Base-by-base conservation (phyloP, 2,329 filamentous ascomycete genomes). In the Ceratocystiopsis brevicomis region DNA sequence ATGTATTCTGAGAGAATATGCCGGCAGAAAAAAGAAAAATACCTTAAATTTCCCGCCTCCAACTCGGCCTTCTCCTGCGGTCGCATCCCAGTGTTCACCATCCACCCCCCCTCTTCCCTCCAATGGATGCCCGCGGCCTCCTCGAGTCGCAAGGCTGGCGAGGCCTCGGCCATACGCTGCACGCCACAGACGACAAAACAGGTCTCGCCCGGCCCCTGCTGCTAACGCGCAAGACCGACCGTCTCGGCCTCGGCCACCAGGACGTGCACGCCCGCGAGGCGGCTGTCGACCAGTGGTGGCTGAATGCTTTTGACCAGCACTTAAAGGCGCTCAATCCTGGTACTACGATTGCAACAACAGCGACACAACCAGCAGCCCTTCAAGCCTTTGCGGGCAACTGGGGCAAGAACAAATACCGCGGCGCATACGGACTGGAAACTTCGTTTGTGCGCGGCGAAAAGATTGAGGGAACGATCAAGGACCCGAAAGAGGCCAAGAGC, bases 261-360 rank as follows among this genome's bases (percentile, higher is more conserved):
- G 66, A 69, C 45, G 69, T 75, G 45, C 71, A 76, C 49, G 67
- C 67, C 50, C 71, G 68, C 25, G 73, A 69, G 52, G 68, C 68
- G 48, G 73, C 70, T 18, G 73, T 68, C 52, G 88, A 95, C 56
- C 86, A 94, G 58, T 98, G 90, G 90, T 98, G 90, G 90, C 69
- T 94, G 61, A 80, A 84, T 46, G 90, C 90, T 12, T 95, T 94
- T 52, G 88, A 96, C 60, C 78, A 86, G 57, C 86, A 87, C 44
- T 65, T 95, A 50, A 81, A 90, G 59, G 46, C 57, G 73, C 6
- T 30, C 25, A 30, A 30, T 9, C 25, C 25, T 30, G 25, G 25
- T 2, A 30, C 6, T 9, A 30, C 6, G 10, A 6, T 2, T 30
- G 25, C 25, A 30, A 6, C 25, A 30, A 11, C 25, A 11, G 10